phyloP scores from a whole-genome alignment of 169 alveolate genomes.

The Cryptosporidium ubiquitum region DNA sequence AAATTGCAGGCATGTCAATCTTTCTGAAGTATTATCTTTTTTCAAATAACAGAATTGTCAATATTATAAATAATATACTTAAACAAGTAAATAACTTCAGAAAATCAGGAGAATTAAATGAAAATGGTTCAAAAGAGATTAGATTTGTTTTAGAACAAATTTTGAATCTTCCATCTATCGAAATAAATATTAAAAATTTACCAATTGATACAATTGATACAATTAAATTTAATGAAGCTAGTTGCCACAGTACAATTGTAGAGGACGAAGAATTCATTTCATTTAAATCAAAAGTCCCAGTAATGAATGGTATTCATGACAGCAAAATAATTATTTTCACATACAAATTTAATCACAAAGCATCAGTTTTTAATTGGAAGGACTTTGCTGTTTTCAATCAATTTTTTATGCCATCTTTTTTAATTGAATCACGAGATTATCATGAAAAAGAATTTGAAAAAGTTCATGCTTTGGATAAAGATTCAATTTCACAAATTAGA shows the following conservation, averaged over 20 bases:
- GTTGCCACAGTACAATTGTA: background rate
- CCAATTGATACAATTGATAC: slow-evolving; percentile 20
- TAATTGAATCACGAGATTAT: slow-evolving; percentile 10
- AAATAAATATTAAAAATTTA: slow-evolving; percentile 7
- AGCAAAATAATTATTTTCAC: slow-evolving; percentile 16
- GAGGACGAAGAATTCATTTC: slow-evolving; percentile 14
- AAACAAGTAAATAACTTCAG: background rate
- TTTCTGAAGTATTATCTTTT: slow-evolving; percentile 29
- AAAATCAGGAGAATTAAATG: slow-evolving; percentile 1
- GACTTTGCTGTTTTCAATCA: slow-evolving; percentile 1
- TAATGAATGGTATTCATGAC: background rate
- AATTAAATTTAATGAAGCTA: slow-evolving; percentile 1
- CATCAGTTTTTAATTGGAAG: slow-evolving; percentile 4
- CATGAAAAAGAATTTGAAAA: background rate
- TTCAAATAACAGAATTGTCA: background rate
- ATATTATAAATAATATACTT: background rate
- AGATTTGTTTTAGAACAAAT: background rate
- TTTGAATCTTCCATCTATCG: slow-evolving; percentile 30
- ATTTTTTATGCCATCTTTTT: slow-evolving; percentile 19
- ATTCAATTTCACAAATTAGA: slow-evolving; percentile 10
- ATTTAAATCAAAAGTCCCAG: slow-evolving; percentile 18
- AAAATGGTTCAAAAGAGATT: background rate
- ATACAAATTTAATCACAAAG: slow-evolving; percentile 1
- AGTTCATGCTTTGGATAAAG: background rate
- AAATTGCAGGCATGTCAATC: slow-evolving; percentile 39